Conservation (phyloP, 345 rosid species). For the Acer saccharum region DNA sequence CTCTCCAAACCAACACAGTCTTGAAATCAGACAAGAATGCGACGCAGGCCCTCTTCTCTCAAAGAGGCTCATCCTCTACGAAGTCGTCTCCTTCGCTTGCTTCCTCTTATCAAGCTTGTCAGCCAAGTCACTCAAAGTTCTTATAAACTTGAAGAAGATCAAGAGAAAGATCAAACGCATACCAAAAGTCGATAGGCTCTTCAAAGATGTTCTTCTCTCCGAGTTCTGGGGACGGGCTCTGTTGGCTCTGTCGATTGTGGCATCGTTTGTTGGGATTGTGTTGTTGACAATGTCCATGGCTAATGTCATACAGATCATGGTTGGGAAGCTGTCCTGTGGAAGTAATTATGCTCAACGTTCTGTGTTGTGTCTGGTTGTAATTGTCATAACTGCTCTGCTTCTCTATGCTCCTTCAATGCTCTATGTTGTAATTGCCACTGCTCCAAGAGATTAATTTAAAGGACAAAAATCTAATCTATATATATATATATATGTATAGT, state of each 20-base stretch:
- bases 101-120: constrained; percentile 41
- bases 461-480: too few species aligned
- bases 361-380: constrained; percentile 12
- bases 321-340: constrained; percentile 31
- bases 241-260: constrained; percentile 4
- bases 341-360: constrained; percentile 23
- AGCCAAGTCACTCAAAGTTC: constrained; percentile 39
- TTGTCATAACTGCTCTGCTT: constrained; percentile 20
- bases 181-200: background rate
- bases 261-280: constrained; percentile 9
- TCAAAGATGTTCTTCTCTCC: constrained; percentile 20
- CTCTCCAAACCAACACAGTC: constrained; percentile 1
- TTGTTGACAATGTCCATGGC: constrained; percentile 28
- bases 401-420: constrained; percentile 27
- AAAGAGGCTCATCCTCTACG: constrained; percentile 28
- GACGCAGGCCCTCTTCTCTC: background rate
- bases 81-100: constrained; percentile 37
- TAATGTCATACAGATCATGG: constrained; percentile 33
- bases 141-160: background rate
- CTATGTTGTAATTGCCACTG: constrained; percentile 6
- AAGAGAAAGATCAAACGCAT: background rate
- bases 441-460: background rate
- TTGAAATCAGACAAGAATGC: constrained; percentile 24
- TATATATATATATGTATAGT: too few species aligned
- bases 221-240: constrained; percentile 5